Evolutionary conservation across 2,329 filamentous ascomycete genomes (phyloP).

Genomic region (Phyllosticta citriasiana): DNA sequence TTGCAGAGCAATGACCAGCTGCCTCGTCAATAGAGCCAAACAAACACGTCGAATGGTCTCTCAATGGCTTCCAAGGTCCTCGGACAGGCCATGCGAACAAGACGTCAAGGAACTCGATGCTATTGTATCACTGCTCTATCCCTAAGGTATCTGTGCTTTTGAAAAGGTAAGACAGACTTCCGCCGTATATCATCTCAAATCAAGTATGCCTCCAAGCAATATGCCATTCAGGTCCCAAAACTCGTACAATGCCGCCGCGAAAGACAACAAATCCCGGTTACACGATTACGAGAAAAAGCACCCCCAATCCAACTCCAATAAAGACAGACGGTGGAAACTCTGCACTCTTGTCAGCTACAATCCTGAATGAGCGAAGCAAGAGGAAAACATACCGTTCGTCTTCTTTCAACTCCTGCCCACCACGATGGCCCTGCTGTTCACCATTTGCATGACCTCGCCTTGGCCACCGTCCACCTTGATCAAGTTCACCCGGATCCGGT

Average conservation of each 20-base stretch:
- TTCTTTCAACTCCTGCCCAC: constrained; percentile 5
- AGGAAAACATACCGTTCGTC: neutral
- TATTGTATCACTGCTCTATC: neutral
- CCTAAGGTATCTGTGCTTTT: neutral
- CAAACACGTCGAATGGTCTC: neutral
- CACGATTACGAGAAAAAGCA: neutral
- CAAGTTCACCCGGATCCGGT: constrained; percentile 28
- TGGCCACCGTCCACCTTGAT: constrained; percentile 16
- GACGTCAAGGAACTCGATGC: neutral
- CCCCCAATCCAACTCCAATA: neutral
- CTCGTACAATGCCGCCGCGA: neutral
- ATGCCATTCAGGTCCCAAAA: neutral
- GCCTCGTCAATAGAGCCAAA: neutral
- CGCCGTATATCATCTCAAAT: neutral
- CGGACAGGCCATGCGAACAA: neutral
- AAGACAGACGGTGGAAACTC: neutral
- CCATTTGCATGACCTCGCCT: constrained; percentile 7
- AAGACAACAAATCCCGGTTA: neutral
- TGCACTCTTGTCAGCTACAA: neutral
- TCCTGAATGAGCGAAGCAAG: neutral
- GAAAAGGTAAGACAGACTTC: neutral
- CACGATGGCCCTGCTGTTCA: constrained; percentile 4
- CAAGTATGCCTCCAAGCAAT: neutral
- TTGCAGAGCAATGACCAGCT: neutral
- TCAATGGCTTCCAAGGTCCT: neutral